A percentile compares a stretch with the other conserved stretches of the same genome.
These are phyloP conservation scores for Pseudoturritis turrita DNA, from an alignment of 345 rosid species.

Conservation along the genomic window DNA sequence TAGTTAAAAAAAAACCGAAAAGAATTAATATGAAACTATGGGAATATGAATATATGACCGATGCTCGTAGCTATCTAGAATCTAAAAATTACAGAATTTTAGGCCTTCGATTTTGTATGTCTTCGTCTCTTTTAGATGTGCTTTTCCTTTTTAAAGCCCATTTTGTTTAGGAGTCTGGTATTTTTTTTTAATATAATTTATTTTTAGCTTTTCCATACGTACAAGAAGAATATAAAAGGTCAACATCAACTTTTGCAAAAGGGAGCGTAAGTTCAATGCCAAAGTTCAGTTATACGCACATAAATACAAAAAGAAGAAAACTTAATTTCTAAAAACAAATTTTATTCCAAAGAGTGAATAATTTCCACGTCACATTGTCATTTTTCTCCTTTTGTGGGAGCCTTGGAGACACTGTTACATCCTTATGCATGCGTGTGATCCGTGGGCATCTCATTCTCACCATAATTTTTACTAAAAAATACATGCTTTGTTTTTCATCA, in stretches of 20 bases:
- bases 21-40: background rate
- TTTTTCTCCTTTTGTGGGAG: slow-evolving; percentile 7
- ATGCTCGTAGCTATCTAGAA: slow-evolving; percentile 22
- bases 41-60: slow-evolving; percentile 1
- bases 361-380: background rate
- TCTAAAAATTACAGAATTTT: slow-evolving; percentile 24
- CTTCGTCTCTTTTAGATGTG: slow-evolving; percentile 14
- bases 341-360: background rate
- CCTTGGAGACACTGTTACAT: slow-evolving; percentile 22
- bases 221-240: slow-evolving; percentile 22
- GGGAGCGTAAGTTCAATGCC: background rate
- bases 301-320: slow-evolving; percentile 24
- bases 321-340: background rate
- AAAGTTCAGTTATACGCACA: slow-evolving; percentile 11
- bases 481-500: background rate
- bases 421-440: slow-evolving; percentile 7
- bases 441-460: slow-evolving; percentile 22
- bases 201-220: slow-evolving; percentile 1
- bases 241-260: slow-evolving; percentile 28
- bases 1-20: background rate
- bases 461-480: background rate
- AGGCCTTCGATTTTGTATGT: slow-evolving; percentile 28
- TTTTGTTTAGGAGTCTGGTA: background rate
- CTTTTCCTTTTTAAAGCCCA: slow-evolving; percentile 24
- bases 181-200: background rate